These are phyloP conservation scores for Sporothrix sp. DNA, from an alignment of 2,329 filamentous ascomycete genomes.

Conservation along the genomic window DNA sequence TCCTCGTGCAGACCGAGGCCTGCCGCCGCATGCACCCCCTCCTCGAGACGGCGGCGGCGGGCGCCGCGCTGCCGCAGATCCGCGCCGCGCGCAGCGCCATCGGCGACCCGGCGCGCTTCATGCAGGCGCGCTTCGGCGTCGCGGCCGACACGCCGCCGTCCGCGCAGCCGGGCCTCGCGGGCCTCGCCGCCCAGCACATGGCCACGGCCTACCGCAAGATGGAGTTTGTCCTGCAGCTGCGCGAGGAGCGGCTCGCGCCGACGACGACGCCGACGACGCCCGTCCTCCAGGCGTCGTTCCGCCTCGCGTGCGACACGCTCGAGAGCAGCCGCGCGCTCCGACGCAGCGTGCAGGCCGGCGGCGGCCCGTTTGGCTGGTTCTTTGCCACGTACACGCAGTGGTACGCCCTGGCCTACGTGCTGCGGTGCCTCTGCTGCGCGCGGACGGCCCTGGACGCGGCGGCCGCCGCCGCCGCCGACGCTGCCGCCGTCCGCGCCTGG, in stretches of 20 bases:
- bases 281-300: neutral
- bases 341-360: neutral
- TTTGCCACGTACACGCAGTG: slow-evolving; percentile 8
- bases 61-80: neutral
- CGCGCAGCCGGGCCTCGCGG: neutral
- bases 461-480: no score
- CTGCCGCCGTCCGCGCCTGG: neutral
- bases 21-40: slow-evolving; percentile 1
- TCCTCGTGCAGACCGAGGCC: slow-evolving; percentile 28
- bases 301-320: neutral
- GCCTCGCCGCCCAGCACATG: slow-evolving; percentile 1
- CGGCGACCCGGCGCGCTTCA: neutral
- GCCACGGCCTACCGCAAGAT: slow-evolving; percentile 8
- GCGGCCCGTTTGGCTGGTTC: neutral
- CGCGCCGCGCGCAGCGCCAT: neutral
- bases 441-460: neutral
- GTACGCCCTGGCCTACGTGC: slow-evolving; percentile 5
- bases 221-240: slow-evolving; percentile 7
- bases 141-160: neutral
- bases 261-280: neutral
- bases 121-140: neutral
- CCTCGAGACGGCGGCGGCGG: neutral
- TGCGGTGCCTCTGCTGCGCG: slow-evolving; percentile 2
- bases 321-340: neutral
- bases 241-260: neutral